Base-by-base conservation (phyloP, 2,329 filamentous ascomycete species). In the Fusarium nodosum region DNA sequence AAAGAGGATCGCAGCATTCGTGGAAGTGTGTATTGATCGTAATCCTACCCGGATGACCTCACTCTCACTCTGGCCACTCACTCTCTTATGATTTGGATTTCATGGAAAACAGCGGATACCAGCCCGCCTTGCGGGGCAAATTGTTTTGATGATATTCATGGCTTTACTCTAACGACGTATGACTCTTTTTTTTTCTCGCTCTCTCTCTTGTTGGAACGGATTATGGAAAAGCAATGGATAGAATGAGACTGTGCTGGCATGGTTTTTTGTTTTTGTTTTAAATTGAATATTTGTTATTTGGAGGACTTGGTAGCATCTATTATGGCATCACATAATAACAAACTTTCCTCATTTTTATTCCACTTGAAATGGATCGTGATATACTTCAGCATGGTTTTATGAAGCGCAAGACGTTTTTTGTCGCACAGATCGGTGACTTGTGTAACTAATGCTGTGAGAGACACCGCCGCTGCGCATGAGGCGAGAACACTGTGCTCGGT, bases 1-100 rank as follows among this genome's bases (percentile, higher is more conserved):
- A 63, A 69, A 9, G 58, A 73, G 30, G 72, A 74, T 34, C 70
- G 72, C 26, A 74, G 72, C 50, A 74, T 74, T 28, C 66, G 57
- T 31, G 72, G 72, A 36, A 74, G 72, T 45, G 72, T 74, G 34
- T 74, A 74, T 45, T 74, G 41, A 57, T 44, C 16, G 15, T 38
- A 33, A 33, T 46, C 50, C 31, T 30, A 47, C 47, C 42, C 26
- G 36, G 31, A 30, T 48, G 34, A 26, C 46, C 60, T 39, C 41
- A 48, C 30, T 47, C 38, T 46, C 31, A 50, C 30, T 33, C 26
- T 18, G 18, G 52, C 41, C 51, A 42, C 56, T 42, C 33, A 38
- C 52, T 48, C 39, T 41, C 45, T 61, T 66, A 55, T 48, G 64
- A 55, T 39, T 52, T 44, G 39, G 26, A 38, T 47, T 56, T 66